Conservation (phyloP, 768 basidiomycete genomes). For the Mycena haematopus region DNA sequence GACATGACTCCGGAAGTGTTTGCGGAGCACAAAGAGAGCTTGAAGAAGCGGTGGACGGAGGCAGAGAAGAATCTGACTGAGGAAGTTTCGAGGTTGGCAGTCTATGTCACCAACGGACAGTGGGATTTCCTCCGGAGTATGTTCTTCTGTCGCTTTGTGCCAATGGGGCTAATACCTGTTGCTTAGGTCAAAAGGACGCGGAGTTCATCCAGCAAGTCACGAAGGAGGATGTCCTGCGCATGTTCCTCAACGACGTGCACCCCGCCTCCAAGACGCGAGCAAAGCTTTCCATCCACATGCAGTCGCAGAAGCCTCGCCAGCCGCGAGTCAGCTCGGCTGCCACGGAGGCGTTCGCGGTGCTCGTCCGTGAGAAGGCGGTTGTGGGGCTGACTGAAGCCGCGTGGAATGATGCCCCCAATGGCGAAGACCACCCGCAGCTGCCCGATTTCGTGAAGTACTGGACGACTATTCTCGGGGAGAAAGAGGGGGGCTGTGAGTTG, state of each 20-base stretch:
- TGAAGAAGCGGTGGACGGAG: constrained; percentile 85
- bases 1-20: constrained; percentile 78
- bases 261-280: constrained; percentile 71
- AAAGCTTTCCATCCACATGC: constrained; percentile 86
- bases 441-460: constrained; percentile 73
- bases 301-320: constrained; percentile 67
- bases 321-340: constrained; percentile 71
- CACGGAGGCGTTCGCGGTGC: constrained; percentile 62
- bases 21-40: constrained; percentile 73
- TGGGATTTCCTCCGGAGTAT: constrained; percentile 87
- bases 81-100: constrained; percentile 74
- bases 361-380: constrained; percentile 56
- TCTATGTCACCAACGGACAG: constrained; percentile 77
- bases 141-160: constrained; percentile 36
- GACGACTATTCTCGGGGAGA: constrained; percentile 49
- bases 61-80: constrained; percentile 87
- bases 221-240: constrained; percentile 73
- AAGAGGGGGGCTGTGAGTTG: constrained; percentile 51
- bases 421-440: constrained; percentile 61
- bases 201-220: constrained; percentile 65
- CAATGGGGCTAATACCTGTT: constrained; percentile 19
- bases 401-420: constrained; percentile 59
- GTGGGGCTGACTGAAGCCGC: constrained; percentile 52
- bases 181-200: constrained; percentile 76
- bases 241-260: constrained; percentile 76